These are phyloP conservation scores for Paraglomus brasilianum DNA, from an alignment of 192 early-diverging fungal species.

Conservation along the genomic window DNA sequence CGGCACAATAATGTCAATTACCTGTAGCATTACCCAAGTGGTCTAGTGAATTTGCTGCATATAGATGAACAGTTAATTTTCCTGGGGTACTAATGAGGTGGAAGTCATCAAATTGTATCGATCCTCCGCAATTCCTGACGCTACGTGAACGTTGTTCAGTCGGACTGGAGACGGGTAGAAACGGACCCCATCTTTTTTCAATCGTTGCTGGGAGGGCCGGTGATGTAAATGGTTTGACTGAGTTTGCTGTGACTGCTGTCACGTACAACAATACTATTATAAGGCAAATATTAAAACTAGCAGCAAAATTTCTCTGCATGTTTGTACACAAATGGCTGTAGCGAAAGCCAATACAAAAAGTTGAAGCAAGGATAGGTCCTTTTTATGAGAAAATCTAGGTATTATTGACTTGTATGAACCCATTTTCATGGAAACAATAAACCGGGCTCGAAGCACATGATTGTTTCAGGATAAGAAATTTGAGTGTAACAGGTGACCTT, in stretches of 20 bases:
- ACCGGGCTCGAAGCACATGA: no score
- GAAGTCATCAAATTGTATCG: neutral
- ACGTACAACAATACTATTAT: neutral
- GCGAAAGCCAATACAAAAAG: no score
- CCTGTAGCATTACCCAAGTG: neutral
- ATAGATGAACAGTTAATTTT: neutral
- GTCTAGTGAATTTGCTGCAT: neutral
- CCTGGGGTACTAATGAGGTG: neutral
- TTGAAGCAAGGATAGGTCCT: no score
- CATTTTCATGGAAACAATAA: no score
- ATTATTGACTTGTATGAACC: no score
- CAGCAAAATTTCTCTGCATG: no score
- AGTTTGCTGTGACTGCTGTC: neutral
- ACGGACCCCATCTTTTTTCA: neutral
- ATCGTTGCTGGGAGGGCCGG: neutral
- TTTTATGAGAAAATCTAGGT: no score
- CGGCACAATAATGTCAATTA: neutral
- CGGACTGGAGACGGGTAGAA: no score
- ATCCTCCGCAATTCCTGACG: neutral
- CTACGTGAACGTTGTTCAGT: neutral
- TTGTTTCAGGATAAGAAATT: no score
- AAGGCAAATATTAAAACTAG: neutral
- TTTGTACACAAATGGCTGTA: no score
- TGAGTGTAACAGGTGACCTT: no score
- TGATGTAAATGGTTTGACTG: neutral